Conservation (phyloP, 176 grass and related monocot genomes). For the Oryza glumipatula region DNA sequence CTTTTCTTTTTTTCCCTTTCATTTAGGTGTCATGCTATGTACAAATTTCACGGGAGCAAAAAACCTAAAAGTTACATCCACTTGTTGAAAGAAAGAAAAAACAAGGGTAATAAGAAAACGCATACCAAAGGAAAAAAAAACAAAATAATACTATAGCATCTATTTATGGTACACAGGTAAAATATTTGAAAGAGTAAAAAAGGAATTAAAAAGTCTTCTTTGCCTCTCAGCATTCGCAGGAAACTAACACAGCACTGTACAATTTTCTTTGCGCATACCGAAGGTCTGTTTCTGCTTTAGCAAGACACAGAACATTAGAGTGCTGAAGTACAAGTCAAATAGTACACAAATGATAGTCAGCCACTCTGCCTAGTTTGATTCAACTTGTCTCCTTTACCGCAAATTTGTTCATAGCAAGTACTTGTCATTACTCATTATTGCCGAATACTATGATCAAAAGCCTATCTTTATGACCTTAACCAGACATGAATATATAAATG, state of each 20-base stretch:
- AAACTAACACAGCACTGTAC: conserved; percentile 55
- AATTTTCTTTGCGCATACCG: conserved; percentile 52
- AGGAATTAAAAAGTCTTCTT: conserved; percentile 26
- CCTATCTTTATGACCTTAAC: not conserved
- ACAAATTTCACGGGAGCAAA: conserved; percentile 3
- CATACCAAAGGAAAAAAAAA: not conserved
- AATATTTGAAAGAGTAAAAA: conserved; percentile 33
- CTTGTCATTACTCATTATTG: not conserved
- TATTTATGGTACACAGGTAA: conserved; percentile 42
- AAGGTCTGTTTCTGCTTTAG: conserved; percentile 43
- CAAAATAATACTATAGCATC: conserved; percentile 18
- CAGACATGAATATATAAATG: not conserved
- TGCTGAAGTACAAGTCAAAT: not conserved
- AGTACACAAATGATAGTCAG: conserved; percentile 8
- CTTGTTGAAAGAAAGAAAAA: conserved; percentile 30
- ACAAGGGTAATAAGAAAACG: conserved; percentile 2
- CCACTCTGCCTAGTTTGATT: not conserved
- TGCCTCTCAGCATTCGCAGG: conserved; percentile 39
- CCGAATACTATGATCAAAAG: not conserved
- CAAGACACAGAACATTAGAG: conserved; percentile 14
- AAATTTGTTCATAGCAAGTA: conserved; percentile 16
- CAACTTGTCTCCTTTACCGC: not conserved
- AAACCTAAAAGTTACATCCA: conserved; percentile 20
- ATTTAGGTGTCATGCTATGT: conserved; percentile 31
- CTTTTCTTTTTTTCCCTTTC: not conserved